Conservation (phyloP, 2,329 filamentous ascomycete genomes). For the Metarhizium robertsii region DNA sequence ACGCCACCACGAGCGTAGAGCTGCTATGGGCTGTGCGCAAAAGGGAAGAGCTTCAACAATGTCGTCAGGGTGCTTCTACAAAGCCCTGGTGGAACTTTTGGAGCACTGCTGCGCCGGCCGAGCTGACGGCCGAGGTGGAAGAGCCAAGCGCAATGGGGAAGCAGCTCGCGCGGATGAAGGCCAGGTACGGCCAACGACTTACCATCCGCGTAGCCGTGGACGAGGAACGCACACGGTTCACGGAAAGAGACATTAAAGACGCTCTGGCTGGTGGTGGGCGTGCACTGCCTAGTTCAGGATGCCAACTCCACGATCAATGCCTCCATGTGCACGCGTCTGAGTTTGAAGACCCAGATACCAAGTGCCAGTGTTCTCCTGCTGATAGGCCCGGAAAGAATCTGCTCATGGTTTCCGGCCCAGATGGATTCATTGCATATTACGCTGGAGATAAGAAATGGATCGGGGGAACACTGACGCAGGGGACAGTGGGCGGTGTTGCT, state of each 20-base stretch:
- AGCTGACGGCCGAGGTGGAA: slow-evolving; percentile 13
- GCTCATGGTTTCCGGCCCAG: slow-evolving; percentile 81
- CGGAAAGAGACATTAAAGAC: slow-evolving; percentile 35
- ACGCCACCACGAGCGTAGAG: slow-evolving; percentile 35
- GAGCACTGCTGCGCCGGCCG: slow-evolving; percentile 8
- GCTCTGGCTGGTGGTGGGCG: slow-evolving; percentile 13
- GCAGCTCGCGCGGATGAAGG: slow-evolving; percentile 55
- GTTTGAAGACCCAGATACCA: slow-evolving; percentile 17
- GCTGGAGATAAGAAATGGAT: slow-evolving; percentile 73
- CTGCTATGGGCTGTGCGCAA: slow-evolving; percentile 74
- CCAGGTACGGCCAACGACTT: slow-evolving; percentile 44
- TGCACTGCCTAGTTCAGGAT: slow-evolving; percentile 8
- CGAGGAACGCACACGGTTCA: slow-evolving; percentile 62
- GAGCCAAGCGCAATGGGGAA: slow-evolving; percentile 42
- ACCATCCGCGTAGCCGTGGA: slow-evolving; percentile 72
- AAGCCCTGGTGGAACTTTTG: slow-evolving; percentile 18
- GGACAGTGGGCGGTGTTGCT: slow-evolving; percentile 60
- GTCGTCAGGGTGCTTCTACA: background rate
- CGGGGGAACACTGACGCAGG: slow-evolving; percentile 64
- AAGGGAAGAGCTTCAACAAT: slow-evolving; percentile 40
- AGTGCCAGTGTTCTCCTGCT: slow-evolving; percentile 16
- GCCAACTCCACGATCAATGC: slow-evolving; percentile 21
- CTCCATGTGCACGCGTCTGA: slow-evolving; percentile 21
- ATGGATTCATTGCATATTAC: slow-evolving; percentile 76
- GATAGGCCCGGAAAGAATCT: slow-evolving; percentile 44